Conservation (phyloP, 331 rosid genomes). For the Arachis monticola region DNA sequence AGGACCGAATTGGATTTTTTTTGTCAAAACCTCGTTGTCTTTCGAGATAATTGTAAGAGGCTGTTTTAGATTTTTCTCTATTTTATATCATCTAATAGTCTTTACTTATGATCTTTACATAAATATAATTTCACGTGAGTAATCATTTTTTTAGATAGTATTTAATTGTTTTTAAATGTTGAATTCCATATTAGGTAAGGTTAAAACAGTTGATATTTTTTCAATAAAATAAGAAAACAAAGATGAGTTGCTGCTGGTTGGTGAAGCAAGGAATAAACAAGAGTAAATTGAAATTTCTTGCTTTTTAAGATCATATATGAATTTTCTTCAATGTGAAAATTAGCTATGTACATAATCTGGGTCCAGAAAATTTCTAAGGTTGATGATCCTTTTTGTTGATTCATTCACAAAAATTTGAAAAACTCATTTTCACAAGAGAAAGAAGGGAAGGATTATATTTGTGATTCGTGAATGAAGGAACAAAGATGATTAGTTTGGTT, state of each 20-base stretch:
- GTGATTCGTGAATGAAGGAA: not conserved
- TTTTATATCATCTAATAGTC: no score
- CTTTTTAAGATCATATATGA: not conserved
- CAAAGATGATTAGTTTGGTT: slow-evolving; percentile 14
- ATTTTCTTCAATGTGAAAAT: not conserved
- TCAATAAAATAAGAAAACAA: not conserved
- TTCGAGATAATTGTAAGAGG: no score
- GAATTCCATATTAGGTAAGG: no score
- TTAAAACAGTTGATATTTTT: no score
- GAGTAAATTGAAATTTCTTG: not conserved
- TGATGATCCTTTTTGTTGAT: slow-evolving; percentile 12
- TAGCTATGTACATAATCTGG: not conserved
- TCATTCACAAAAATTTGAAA: not conserved
- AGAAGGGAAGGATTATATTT: slow-evolving; percentile 1
- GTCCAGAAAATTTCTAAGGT: not conserved
- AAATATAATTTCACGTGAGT: no score
- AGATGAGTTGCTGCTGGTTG: not conserved
- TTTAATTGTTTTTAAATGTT: no score
- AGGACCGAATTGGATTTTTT: no score
- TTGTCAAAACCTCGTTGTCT: no score
- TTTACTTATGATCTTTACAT: no score
- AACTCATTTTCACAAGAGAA: not conserved
- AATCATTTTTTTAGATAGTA: no score
- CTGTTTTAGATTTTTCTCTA: no score
- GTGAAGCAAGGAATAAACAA: not conserved